Base-by-base conservation (phyloP, 2,329 filamentous ascomycete genomes). In the Decorospora gaudefroyi region DNA sequence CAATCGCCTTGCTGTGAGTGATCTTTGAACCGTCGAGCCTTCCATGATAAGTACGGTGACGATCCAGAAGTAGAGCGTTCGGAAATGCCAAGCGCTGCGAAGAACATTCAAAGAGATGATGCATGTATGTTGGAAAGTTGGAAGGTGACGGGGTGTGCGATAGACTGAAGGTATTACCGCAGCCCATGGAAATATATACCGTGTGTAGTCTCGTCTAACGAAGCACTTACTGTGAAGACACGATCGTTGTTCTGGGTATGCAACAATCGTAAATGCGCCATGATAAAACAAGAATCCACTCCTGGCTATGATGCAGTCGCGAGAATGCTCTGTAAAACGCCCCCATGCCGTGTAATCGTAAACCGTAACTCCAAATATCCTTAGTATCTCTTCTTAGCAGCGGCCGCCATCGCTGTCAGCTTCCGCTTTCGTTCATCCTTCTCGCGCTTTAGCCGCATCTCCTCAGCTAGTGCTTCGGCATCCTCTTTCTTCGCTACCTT, bases 401-500 rank as follows among this genome's bases (percentile, higher is more conserved):
- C 60, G 15, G 64, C 62, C 16, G 60, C 60, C 52, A 70, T 53
- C 5, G 56, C 62, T 36, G 44, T 7, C 2, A 70, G 53, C 49
- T 62, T 70, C 37, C 55, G 57, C 59, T 65, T 70, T 13, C 67
- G 61, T 47, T 68, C 68, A 35, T 65, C 62, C 38, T 72, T 72
- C 46, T 64, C 53, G 4, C 56, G 55, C 49, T 66, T 66, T 32
- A 65, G 49, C 19, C 67, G 58, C 23, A 73, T 65, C 53, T 72
- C 85, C 28, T 86, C 77, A 2, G 75, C 76, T 56, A 86, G 72
- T 46, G 86, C 83, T 55, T 81, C 74, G 12, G 79, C 74, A 57
- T 91, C 88, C 64, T 91, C 88, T 32, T 78, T 77, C 30, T 80
- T 80, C 16, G 86, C 88, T 41, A 78, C 75, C 19, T 74, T 70